Evolutionary conservation across 2,329 filamentous ascomycete genomes (phyloP).

Genomic region (Aureobasidium sp.): DNA sequence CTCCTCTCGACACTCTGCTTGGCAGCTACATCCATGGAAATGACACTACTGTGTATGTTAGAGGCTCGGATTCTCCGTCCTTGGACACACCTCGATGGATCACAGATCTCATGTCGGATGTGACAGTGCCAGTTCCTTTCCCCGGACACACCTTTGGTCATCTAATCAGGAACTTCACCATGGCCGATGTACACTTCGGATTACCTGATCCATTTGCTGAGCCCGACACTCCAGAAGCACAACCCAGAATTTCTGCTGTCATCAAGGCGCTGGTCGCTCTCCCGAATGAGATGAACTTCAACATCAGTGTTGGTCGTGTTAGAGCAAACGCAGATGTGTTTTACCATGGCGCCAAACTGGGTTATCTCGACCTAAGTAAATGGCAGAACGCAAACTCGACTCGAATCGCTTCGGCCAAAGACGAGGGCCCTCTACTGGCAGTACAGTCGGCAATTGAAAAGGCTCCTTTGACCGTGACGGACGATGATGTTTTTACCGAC

Average conservation of each 20-base stretch:
- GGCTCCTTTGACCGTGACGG: constrained; percentile 73
- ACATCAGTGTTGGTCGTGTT: constrained; percentile 67
- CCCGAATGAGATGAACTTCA: constrained; percentile 80
- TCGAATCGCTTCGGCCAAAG: constrained; percentile 46
- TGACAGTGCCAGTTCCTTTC: constrained; percentile 78
- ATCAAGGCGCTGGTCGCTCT: constrained; percentile 71
- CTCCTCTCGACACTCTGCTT: constrained; percentile 76
- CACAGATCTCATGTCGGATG: constrained; percentile 65
- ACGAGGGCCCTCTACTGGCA: constrained; percentile 54
- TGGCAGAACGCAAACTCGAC: constrained; percentile 83
- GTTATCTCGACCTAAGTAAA: constrained; percentile 65
- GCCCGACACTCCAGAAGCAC: constrained; percentile 61
- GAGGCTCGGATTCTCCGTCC: constrained; percentile 61
- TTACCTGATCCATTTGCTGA: constrained; percentile 75
- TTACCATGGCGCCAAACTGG: constrained; percentile 70
- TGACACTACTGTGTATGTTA: constrained; percentile 71
- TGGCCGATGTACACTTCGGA: constrained; percentile 77
- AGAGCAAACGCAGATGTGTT: constrained; percentile 71
- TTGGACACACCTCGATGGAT: constrained; percentile 74
- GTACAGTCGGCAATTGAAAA: constrained; percentile 71
- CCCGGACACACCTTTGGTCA: constrained; percentile 74
- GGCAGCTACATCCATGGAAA: constrained; percentile 74
- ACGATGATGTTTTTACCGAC: constrained; percentile 68
- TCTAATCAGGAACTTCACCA: constrained; percentile 77
- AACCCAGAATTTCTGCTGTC: constrained; percentile 73